Conservation (phyloP, 176 grass and related monocot species). For the Oryza officinalis region DNA sequence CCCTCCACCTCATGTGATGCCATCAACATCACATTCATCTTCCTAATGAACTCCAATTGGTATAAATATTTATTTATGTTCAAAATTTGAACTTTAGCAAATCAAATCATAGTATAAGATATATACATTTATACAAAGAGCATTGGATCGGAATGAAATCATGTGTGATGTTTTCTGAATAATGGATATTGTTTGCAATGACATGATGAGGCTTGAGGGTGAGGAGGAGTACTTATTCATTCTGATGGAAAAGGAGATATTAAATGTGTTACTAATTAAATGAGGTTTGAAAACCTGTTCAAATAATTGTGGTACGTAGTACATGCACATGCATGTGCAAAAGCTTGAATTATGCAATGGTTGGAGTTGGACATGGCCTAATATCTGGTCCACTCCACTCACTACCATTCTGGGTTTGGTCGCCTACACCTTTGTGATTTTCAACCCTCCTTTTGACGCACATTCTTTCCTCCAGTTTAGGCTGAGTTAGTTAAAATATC, state of each 20-base stretch:
- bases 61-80: neutral
- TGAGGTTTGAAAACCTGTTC: neutral
- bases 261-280: neutral
- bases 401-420: constrained; percentile 15
- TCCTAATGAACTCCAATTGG: neutral
- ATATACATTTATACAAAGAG: no score
- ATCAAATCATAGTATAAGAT: neutral
- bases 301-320: neutral
- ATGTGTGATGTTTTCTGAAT: neutral
- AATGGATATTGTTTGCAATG: neutral
- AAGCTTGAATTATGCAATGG: neutral
- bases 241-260: neutral
- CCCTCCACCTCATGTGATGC: neutral
- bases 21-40: neutral
- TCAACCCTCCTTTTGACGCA: constrained; percentile 12
- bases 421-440: neutral
- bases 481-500: constrained; percentile 12
- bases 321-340: neutral
- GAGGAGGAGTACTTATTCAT: neutral
- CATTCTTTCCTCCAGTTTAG: neutral
- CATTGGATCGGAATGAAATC: no score
- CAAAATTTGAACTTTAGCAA: neutral
- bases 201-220: neutral
- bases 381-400: constrained; percentile 38
- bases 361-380: constrained; percentile 50